These are phyloP conservation scores for Zymoseptoria brevis DNA, from an alignment of 2,329 filamentous ascomycete genomes.

Conservation along the genomic window DNA sequence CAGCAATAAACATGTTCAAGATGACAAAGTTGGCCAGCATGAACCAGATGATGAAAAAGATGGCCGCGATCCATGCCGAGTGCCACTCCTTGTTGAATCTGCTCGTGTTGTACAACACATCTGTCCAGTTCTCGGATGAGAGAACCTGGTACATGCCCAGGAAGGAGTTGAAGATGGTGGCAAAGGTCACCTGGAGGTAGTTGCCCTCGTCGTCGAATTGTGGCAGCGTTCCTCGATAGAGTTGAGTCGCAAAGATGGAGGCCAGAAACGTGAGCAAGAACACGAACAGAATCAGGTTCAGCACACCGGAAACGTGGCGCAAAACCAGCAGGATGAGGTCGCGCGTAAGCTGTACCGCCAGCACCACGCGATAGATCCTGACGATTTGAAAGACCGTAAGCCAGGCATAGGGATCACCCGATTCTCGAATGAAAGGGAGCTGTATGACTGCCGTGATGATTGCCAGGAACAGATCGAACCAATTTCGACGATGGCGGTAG, in stretches of 20 bases:
- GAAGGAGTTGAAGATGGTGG: constrained; percentile 90
- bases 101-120: constrained; percentile 75
- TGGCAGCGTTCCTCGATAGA: constrained; percentile 82
- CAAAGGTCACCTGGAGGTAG: constrained; percentile 66
- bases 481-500: constrained; percentile 62
- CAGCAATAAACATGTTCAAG: constrained; percentile 99
- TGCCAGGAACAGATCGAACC: constrained; percentile 72
- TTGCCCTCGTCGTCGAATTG: constrained; percentile 50
- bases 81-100: constrained; percentile 54
- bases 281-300: constrained; percentile 92
- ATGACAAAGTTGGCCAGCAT: constrained; percentile 92
- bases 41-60: constrained; percentile 92
- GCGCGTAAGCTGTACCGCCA: constrained; percentile 79
- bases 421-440: constrained; percentile 68
- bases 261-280: constrained; percentile 91
- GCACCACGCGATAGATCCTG: constrained; percentile 81
- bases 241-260: constrained; percentile 84
- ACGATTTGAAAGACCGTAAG: constrained; percentile 89
- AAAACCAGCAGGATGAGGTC: constrained; percentile 80
- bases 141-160: constrained; percentile 96
- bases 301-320: constrained; percentile 83
- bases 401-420: constrained; percentile 70
- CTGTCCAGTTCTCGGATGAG: constrained; percentile 94
- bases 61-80: constrained; percentile 86
- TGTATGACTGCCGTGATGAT: constrained; percentile 78